Evolutionary conservation across 441 rosid species (phyloP).

Genomic region (Pelargonium myrrhifolium): DNA sequence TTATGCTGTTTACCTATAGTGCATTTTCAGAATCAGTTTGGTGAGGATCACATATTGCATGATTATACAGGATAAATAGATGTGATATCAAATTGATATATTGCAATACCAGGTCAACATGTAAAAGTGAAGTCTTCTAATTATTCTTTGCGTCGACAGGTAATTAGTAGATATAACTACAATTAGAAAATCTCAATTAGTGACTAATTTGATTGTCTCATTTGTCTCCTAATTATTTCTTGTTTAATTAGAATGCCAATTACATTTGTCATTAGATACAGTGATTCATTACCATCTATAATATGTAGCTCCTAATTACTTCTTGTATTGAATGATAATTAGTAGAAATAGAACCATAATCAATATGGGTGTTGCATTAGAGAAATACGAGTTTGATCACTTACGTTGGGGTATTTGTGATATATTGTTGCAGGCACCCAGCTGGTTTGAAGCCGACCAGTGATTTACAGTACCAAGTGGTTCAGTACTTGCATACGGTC

Average conservation of each 20-base stretch:
- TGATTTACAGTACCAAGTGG: conserved; percentile 19
- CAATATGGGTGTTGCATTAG: conserved; percentile 9
- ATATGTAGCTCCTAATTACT: neutral
- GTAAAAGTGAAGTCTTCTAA: neutral
- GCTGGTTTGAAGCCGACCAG: conserved; percentile 17
- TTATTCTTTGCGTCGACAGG: neutral
- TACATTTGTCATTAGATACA: neutral
- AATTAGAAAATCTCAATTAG: neutral
- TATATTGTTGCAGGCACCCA: conserved; percentile 7
- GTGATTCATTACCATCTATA: neutral
- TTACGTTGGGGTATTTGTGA: conserved; percentile 36
- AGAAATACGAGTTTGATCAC: conserved; percentile 18
- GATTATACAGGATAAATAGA: neutral
- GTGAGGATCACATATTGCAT: neutral
- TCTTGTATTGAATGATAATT: neutral
- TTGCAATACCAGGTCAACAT: neutral
- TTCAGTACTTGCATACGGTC: conserved; percentile 11
- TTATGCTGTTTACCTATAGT: neutral
- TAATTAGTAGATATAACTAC: neutral
- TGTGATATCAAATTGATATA: neutral
- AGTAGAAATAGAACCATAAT: conserved; percentile 5
- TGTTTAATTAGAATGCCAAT: neutral
- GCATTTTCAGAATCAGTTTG: neutral
- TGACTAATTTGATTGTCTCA: neutral
- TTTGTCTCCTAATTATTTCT: no score